A percentile compares a stretch with the other conserved stretches of the same genome.
phyloP scores from a whole-genome alignment of 1,139 yeast genomes.

The Magnusiomyces suaveolens region DNA sequence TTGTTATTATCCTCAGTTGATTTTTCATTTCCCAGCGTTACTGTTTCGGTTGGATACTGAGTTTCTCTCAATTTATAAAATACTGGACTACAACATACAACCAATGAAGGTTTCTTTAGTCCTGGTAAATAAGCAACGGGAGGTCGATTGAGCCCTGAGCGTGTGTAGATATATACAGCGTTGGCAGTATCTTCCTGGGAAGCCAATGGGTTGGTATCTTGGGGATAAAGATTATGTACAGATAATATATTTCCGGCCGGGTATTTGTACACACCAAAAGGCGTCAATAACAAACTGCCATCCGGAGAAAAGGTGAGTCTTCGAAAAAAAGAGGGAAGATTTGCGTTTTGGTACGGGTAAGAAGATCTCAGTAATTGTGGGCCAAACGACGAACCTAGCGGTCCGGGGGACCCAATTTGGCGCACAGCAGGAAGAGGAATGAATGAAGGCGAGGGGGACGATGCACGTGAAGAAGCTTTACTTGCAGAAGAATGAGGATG shows the following conservation, averaged over 20 bases:
- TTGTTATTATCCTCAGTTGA: no score
- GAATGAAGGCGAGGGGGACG: constrained; percentile 22
- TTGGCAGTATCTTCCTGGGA: constrained; percentile 38
- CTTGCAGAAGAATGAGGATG: constrained; percentile 20
- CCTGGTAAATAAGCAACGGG: constrained; percentile 77
- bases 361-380: constrained; percentile 24
- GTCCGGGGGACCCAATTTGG: constrained; percentile 18
- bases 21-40: background rate
- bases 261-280: constrained; percentile 62
- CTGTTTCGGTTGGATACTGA: constrained; percentile 1
- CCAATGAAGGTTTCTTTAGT: constrained; percentile 73
- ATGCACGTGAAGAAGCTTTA: constrained; percentile 18
- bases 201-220: constrained; percentile 4
- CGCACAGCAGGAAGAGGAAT: constrained; percentile 38
- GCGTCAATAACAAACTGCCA: constrained; percentile 69
- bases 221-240: constrained; percentile 14
- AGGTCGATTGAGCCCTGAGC: constrained; percentile 55
- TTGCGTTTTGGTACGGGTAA: constrained; percentile 67
- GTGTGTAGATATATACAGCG: constrained; percentile 67
- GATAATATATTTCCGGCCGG: constrained; percentile 10
- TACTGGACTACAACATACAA: constrained; percentile 64
- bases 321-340: constrained; percentile 81
- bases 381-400: constrained; percentile 13
- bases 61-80: constrained; percentile 38
- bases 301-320: constrained; percentile 82